A percentile compares a stretch with the other conserved stretches of the same genome.
These are phyloP conservation scores for Trichocladium antarcticum DNA, from an alignment of 495 filamentous ascomycete species.

Conservation along the genomic window DNA sequence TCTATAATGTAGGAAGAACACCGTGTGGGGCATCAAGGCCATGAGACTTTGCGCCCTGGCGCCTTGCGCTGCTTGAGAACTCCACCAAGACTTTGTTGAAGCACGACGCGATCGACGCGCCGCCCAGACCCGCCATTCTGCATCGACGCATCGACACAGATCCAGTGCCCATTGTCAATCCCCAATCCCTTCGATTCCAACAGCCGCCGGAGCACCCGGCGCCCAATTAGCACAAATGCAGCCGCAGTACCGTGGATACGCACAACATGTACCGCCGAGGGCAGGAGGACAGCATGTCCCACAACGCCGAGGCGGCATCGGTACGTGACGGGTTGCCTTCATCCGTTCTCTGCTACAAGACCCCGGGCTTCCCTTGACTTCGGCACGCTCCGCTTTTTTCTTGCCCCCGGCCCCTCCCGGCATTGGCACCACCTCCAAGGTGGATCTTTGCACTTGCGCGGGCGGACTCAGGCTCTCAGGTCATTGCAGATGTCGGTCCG, in stretches of 20 bases:
- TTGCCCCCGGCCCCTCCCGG: background rate
- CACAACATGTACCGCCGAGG: constrained; percentile 28
- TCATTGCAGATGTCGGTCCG: background rate
- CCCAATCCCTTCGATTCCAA: no score
- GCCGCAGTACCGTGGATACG: constrained; percentile 37
- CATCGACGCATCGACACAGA: background rate
- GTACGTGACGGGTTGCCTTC: constrained; percentile 27
- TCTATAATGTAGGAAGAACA: background rate
- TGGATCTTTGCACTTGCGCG: constrained; percentile 8
- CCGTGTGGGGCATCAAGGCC: background rate
- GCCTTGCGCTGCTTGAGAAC: no score
- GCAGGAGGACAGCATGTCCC: constrained; percentile 25
- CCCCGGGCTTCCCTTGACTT: constrained; percentile 3
- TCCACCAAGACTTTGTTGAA: constrained; percentile 10
- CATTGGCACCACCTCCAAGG: background rate
- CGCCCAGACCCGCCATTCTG: constrained; percentile 2
- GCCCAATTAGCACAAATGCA: constrained; percentile 31
- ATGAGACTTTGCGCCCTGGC: background rate
- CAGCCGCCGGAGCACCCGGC: no score
- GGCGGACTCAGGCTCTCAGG: background rate
- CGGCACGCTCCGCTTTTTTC: constrained; percentile 15
- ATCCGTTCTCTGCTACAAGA: background rate
- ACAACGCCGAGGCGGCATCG: constrained; percentile 40
- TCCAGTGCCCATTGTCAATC: background rate
- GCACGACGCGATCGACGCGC: constrained; percentile 23